A percentile compares a stretch with the other conserved stretches of the same genome.
phyloP scores from a whole-genome alignment of 805 yeast species.

The Hanseniaspora mollemarum region DNA sequence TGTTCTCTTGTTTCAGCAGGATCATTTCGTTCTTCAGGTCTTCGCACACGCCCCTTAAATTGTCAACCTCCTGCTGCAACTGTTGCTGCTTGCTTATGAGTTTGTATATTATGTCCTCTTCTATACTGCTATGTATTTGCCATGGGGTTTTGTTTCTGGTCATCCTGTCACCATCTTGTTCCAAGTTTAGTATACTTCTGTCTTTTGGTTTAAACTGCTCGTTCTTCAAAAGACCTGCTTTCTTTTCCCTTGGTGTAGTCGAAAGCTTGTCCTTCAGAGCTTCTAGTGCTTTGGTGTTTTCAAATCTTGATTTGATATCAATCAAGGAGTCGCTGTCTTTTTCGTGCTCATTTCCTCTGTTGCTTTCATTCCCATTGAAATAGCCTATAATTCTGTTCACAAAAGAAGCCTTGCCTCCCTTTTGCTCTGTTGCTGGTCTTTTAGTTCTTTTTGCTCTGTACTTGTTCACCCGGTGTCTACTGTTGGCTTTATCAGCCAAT shows the following conservation, averaged over 20 bases:
- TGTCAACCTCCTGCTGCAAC: not conserved
- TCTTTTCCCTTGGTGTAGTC: not conserved
- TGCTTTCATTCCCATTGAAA: too few species aligned
- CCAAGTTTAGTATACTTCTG: not conserved
- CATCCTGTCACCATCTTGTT: not conserved
- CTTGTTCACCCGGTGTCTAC: not conserved
- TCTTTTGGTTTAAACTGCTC: not conserved
- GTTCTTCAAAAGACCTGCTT: not conserved
- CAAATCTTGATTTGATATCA: constrained; percentile 10
- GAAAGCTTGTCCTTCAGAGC: not conserved
- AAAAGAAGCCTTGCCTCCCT: too few species aligned
- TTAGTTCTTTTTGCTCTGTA: not conserved
- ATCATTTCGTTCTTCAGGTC: constrained; percentile 7
- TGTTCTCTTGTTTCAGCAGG: constrained; percentile 2
- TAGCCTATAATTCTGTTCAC: too few species aligned
- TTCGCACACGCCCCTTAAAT: not conserved
- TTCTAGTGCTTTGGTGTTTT: not conserved
- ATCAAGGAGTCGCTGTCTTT: not conserved
- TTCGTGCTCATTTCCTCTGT: not conserved
- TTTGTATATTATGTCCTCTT: not conserved
- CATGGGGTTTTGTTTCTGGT: not conserved
- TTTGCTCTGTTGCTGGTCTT: too few species aligned
- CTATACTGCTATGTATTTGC: not conserved
- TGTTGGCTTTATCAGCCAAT: not conserved
- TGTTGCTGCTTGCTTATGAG: not conserved